These are phyloP conservation scores for Mrakia blollopis DNA, from an alignment of 768 basidiomycete species.

Conservation along the genomic window DNA sequence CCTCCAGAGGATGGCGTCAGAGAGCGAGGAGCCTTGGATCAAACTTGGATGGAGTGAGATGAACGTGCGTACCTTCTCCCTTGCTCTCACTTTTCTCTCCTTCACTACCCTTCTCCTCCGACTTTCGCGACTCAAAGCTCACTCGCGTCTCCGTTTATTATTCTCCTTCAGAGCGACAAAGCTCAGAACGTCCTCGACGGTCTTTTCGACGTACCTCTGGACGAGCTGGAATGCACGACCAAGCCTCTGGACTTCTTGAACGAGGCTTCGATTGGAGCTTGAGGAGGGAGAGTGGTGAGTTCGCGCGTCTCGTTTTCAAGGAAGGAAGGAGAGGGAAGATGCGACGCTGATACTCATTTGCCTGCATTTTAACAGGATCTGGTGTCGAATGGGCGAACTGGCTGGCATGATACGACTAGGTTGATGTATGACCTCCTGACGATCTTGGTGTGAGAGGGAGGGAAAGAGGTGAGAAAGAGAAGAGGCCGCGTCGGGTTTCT, in stretches of 20 bases:
- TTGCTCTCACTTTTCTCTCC: background rate
- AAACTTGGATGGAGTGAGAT: conserved; percentile 27
- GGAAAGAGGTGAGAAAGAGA: background rate
- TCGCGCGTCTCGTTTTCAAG: background rate
- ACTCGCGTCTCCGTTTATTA: background rate
- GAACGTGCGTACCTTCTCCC: background rate
- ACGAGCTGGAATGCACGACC: conserved; percentile 24
- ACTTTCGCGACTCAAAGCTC: background rate
- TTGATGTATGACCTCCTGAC: background rate
- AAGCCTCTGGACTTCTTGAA: conserved; percentile 23
- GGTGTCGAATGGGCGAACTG: background rate
- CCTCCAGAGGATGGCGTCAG: conserved; percentile 16
- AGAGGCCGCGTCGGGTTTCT: background rate
- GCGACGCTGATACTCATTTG: background rate
- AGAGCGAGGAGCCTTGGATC: conserved; percentile 29
- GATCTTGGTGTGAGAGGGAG: background rate
- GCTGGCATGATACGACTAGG: background rate
- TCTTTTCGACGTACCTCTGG: conserved; percentile 14
- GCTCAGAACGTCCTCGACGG: background rate
- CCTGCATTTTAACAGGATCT: background rate
- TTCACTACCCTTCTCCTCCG: background rate
- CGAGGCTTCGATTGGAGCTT: background rate
- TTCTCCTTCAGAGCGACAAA: conserved; percentile 14
- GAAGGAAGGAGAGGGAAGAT: background rate
- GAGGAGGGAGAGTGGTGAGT: background rate